phyloP scores from a whole-genome alignment of 2,329 filamentous ascomycete genomes.

The Delphinella strobiligena region DNA sequence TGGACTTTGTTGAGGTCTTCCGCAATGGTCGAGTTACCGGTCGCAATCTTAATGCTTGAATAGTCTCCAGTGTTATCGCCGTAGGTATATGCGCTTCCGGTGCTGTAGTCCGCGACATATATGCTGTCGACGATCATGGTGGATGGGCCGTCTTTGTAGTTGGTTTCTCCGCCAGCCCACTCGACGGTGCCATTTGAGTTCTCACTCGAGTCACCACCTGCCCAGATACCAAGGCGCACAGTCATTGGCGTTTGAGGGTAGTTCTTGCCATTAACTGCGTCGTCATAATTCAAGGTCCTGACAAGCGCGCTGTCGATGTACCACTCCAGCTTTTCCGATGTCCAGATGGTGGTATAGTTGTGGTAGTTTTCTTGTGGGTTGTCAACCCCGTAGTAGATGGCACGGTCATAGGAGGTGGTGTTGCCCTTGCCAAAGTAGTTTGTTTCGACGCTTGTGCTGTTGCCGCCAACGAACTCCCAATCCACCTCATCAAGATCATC shows the following conservation, averaged over 20 bases:
- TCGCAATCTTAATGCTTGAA: conserved; percentile 35
- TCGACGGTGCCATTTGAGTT: conserved; percentile 22
- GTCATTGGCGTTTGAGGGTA: conserved; percentile 70
- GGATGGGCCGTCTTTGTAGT: conserved; percentile 23
- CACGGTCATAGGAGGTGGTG: conserved; percentile 54
- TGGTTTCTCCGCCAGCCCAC: conserved; percentile 25
- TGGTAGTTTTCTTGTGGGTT: conserved; percentile 48
- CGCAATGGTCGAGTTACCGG: conserved; percentile 24
- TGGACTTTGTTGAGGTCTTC: conserved; percentile 23
- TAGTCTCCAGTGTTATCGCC: conserved; percentile 26
- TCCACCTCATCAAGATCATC: conserved; percentile 82
- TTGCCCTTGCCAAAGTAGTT: conserved; percentile 71
- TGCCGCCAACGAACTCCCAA: conserved; percentile 67
- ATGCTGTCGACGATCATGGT: conserved; percentile 23
- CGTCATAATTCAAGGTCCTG: conserved; percentile 44
- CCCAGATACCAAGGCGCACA: conserved; percentile 64
- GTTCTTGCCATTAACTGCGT: conserved; percentile 44
- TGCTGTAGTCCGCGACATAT: conserved; percentile 22
- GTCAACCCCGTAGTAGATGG: conserved; percentile 45
- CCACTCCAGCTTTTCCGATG: conserved; percentile 52
- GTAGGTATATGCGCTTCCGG: conserved; percentile 27
- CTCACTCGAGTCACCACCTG: conserved; percentile 70
- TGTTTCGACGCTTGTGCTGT: conserved; percentile 49
- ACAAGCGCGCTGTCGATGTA: conserved; percentile 56
- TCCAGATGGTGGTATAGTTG: conserved; percentile 65